A percentile compares a stretch with the other conserved stretches of the same genome.
phyloP scores from a whole-genome alignment of 139 green algal species.

The Chara braunii region DNA sequence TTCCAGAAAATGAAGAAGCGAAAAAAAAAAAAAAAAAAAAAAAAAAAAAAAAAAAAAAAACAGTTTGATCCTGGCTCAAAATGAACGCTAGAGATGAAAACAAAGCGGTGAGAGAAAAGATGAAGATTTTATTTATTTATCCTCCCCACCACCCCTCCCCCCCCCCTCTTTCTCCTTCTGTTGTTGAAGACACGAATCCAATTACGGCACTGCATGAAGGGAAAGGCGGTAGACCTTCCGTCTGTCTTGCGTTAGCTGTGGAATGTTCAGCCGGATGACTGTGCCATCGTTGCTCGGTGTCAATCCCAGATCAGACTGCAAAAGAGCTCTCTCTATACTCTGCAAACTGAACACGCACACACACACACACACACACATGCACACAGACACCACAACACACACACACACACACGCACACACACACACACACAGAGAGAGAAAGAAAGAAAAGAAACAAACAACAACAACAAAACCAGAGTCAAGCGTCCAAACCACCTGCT shows the following conservation, averaged over 20 bases:
- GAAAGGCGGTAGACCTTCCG: conserved; percentile 53
- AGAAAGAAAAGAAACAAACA: too few relatives aligned
- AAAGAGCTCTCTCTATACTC: conserved; percentile 53
- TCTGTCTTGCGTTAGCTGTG: conserved; percentile 83
- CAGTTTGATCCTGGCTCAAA: not conserved
- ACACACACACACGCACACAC: too few relatives aligned
- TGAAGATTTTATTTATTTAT: not conserved
- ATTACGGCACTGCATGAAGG: not conserved
- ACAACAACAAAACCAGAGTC: not conserved
- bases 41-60: not conserved
- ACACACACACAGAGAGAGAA: too few relatives aligned
- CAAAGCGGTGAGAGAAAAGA: too few relatives aligned
- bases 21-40: too few relatives aligned
- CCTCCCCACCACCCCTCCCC: not conserved
- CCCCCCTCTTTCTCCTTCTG: not conserved
- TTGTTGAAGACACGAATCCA: not conserved
- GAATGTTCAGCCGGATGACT: conserved; percentile 81
- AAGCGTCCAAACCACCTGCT: not conserved
- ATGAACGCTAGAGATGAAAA: not conserved
- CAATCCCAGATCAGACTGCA: conserved; percentile 76
- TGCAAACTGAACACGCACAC: conserved; percentile 45
- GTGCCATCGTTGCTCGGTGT: conserved; percentile 92
- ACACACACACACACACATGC: too few relatives aligned
- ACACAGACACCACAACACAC: too few relatives aligned
- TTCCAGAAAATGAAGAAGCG: too few relatives aligned